Percentiles rank a stretch among this genome's conserved stretches.
Conservation (phyloP, 257 asterid species). For the Ehretia macrophylla region DNA sequence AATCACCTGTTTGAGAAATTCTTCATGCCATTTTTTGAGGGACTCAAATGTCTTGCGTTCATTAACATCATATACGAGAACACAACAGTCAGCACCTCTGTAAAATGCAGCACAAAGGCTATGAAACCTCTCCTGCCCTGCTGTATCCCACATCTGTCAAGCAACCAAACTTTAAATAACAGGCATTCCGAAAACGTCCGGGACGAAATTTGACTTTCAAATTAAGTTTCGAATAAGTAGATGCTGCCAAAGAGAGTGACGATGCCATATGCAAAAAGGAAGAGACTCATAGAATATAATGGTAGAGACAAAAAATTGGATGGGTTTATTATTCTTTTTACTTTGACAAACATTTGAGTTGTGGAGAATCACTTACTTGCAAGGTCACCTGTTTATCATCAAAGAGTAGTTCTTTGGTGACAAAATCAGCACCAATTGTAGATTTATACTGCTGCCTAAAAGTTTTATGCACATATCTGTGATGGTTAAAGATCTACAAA, state of each 20-base stretch:
- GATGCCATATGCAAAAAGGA: too few relatives aligned
- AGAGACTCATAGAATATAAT: too few relatives aligned
- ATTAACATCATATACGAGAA: constrained; percentile 25
- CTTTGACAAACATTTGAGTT: not conserved
- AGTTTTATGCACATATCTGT: constrained; percentile 59
- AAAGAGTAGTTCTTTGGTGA: constrained; percentile 62
- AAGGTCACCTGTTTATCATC: constrained; percentile 64
- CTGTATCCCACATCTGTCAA: constrained; percentile 89
- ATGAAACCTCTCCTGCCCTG: constrained; percentile 89
- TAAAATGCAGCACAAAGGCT: constrained; percentile 84
- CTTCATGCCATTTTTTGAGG: constrained; percentile 73
- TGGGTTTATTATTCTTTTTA: too few relatives aligned
- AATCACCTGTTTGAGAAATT: constrained; percentile 69
- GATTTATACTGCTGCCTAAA: constrained; percentile 57
- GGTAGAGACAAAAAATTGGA: too few relatives aligned
- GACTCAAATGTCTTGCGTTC: constrained; percentile 73
- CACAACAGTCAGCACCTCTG: constrained; percentile 94
- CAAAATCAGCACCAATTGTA: constrained; percentile 89
- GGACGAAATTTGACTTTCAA: not conserved
- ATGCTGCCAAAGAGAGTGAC: too few relatives aligned
- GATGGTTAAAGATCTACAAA: constrained; percentile 25
- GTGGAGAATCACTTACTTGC: constrained; percentile 46
- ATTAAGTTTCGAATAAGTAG: not conserved
- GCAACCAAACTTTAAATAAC: not conserved
- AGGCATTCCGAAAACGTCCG: not conserved